Percentiles rank a stretch among this genome's conserved stretches.
Conservation (phyloP, 331 rosid genomes). For the Malus hybrid region DNA sequence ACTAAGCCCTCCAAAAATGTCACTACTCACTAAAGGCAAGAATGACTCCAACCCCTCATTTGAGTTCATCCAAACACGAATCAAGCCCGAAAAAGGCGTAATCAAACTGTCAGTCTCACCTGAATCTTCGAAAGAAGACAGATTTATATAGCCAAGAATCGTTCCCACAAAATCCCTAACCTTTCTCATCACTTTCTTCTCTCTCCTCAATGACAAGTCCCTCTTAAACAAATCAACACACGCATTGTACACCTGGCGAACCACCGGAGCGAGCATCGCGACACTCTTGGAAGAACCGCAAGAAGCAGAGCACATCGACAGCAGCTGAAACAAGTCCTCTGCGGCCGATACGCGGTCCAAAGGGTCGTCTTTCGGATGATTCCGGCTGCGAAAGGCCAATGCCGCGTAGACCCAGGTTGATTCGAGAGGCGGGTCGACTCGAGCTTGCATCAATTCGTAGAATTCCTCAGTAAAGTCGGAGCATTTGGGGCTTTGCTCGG, state of each 20-base stretch:
- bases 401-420: conserved; percentile 73
- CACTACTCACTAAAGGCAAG: conserved; percentile 56
- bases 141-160: conserved; percentile 47
- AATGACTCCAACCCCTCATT: conserved; percentile 38
- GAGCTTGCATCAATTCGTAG: conserved; percentile 47
- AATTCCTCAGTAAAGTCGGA: conserved; percentile 28
- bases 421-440: conserved; percentile 61
- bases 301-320: conserved; percentile 47
- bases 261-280: conserved; percentile 60
- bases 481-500: conserved; percentile 18
- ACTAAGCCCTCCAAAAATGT: conserved; percentile 34
- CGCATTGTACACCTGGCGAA: conserved; percentile 31
- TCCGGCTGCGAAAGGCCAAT: conserved; percentile 28
- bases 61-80: conserved; percentile 41
- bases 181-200: conserved; percentile 57
- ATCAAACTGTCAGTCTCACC: conserved; percentile 26
- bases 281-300: conserved; percentile 45
- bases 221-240: conserved; percentile 29
- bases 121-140: conserved; percentile 27
- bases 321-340: conserved; percentile 42
- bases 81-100: conserved; percentile 35
- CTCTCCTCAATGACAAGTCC: conserved; percentile 44
- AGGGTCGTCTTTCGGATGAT: conserved; percentile 28
- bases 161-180: conserved; percentile 42
- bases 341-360: conserved; percentile 45